Percentiles rank a stretch among this genome's conserved stretches.
phyloP scores from a whole-genome alignment of 306 rosid species.

The Prunus persica region DNA sequence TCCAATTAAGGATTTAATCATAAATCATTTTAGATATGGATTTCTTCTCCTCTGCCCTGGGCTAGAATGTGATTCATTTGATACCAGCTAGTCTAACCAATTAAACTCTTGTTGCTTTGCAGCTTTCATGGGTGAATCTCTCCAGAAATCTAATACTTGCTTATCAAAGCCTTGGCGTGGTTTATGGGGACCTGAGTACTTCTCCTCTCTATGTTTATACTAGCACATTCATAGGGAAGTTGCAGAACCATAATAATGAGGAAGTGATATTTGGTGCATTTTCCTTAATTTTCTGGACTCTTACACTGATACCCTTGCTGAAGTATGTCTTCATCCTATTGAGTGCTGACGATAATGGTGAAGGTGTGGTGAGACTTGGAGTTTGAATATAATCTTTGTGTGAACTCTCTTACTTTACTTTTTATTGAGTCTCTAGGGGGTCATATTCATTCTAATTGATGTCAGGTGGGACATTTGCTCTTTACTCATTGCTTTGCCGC shows the following conservation, averaged over 20 bases:
- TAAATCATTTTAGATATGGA: background rate
- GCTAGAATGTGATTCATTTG: background rate
- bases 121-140: conserved; percentile 57
- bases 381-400: background rate
- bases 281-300: conserved; percentile 85
- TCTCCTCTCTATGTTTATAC: conserved; percentile 80
- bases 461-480: conserved; percentile 88
- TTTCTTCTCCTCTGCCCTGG: background rate
- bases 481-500: conserved; percentile 79
- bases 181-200: conserved; percentile 84
- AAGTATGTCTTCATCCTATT: conserved; percentile 70
- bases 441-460: conserved; percentile 23
- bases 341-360: conserved; percentile 84
- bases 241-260: conserved; percentile 42
- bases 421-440: conserved; percentile 3
- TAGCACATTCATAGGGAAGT: conserved; percentile 62
- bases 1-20: background rate
- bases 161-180: conserved; percentile 87
- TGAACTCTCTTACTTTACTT: background rate
- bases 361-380: conserved; percentile 47
- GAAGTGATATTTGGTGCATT: conserved; percentile 76
- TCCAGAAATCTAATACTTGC: conserved; percentile 63
- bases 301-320: conserved; percentile 66
- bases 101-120: conserved; percentile 32
- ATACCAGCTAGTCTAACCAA: conserved; percentile 5